A percentile compares a stretch with the other conserved stretches of the same genome.
These are phyloP conservation scores for Teratosphaeria zuluensis DNA, from an alignment of 2,329 filamentous ascomycete species.

Conservation along the genomic window DNA sequence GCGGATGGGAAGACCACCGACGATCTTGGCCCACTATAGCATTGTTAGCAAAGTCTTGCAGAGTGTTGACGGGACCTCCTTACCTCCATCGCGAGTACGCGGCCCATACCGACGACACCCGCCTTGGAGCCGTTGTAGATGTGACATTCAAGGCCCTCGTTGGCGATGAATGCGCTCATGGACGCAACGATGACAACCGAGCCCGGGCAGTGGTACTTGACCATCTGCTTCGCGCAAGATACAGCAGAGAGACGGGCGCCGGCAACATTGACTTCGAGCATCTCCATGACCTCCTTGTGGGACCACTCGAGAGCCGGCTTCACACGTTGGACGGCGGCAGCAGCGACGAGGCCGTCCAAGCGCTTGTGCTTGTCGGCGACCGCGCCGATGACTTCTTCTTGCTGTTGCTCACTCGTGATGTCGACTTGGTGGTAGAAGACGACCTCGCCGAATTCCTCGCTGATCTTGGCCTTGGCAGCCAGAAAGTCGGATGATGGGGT, in stretches of 20 bases:
- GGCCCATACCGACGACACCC: conserved; percentile 42
- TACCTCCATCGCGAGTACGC: conserved; percentile 39
- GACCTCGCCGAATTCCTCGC: conserved; percentile 30
- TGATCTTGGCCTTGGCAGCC: no score
- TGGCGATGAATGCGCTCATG: conserved; percentile 43
- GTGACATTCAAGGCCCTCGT: conserved; percentile 30
- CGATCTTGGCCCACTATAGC: conserved; percentile 11
- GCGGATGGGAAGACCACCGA: no score
- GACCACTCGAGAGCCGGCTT: conserved; percentile 24
- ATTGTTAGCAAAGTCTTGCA: background rate
- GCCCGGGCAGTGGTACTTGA: conserved; percentile 38
- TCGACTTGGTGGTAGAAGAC: conserved; percentile 41
- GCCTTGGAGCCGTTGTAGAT: conserved; percentile 47
- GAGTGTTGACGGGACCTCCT: background rate
- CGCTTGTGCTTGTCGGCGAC: conserved; percentile 18
- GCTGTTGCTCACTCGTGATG: conserved; percentile 29
- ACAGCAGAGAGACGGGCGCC: no score
- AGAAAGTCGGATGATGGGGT: no score
- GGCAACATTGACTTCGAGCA: conserved; percentile 41
- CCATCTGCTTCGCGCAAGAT: no score
- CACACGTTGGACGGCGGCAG: conserved; percentile 23
- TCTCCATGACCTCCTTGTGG: conserved; percentile 23
- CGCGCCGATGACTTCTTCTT: conserved; percentile 16
- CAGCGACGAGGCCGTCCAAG: conserved; percentile 22
- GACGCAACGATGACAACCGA: conserved; percentile 42